These are phyloP conservation scores for Paecilomyces sp. DNA, from an alignment of 2,329 filamentous ascomycete genomes.

Conservation along the genomic window DNA sequence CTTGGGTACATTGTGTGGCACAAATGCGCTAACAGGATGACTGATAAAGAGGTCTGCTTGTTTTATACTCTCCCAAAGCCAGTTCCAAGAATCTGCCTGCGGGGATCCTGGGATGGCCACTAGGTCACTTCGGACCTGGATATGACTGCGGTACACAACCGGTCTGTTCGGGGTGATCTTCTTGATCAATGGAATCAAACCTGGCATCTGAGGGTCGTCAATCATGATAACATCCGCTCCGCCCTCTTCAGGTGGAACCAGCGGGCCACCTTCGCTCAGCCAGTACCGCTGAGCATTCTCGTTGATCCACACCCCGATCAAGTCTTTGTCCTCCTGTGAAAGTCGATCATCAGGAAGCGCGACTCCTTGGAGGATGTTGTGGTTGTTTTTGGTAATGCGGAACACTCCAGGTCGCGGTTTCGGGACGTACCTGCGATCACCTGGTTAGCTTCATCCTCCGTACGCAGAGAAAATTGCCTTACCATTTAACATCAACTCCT, in stretches of 20 bases:
- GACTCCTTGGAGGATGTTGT: constrained; percentile 82
- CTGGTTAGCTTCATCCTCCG: neutral
- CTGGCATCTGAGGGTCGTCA: constrained; percentile 80
- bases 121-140: constrained; percentile 72
- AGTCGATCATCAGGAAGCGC: constrained; percentile 59
- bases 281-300: constrained; percentile 71
- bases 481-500: constrained; percentile 68
- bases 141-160: constrained; percentile 74
- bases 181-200: constrained; percentile 69
- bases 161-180: constrained; percentile 62
- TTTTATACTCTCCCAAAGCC: constrained; percentile 65
- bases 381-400: constrained; percentile 76
- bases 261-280: constrained; percentile 60
- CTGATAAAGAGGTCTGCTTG: constrained; percentile 72
- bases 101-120: constrained; percentile 56
- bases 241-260: constrained; percentile 57
- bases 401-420: constrained; percentile 75
- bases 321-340: constrained; percentile 51
- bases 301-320: constrained; percentile 64
- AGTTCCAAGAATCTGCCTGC: constrained; percentile 67
- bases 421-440: constrained; percentile 54
- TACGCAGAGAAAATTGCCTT: constrained; percentile 30
- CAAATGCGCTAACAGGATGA: constrained; percentile 69
- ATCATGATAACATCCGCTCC: constrained; percentile 72
- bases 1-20: constrained; percentile 59